Conservation (phyloP, 2,329 filamentous ascomycete genomes). For the Colletotrichum nymphaeae region DNA sequence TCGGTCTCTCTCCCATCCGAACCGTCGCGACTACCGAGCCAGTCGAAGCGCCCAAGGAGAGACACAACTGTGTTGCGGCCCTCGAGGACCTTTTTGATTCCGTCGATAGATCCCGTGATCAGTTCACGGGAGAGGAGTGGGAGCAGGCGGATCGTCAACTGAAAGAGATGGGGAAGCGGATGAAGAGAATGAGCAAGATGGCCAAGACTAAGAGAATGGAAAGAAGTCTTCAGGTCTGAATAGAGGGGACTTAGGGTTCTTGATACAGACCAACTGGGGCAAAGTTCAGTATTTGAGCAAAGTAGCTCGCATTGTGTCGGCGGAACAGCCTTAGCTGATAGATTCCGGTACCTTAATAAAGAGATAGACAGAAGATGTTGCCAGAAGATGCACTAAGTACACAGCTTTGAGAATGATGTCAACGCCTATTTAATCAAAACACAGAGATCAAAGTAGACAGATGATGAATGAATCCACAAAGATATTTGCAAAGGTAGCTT, state of each 20-base stretch:
- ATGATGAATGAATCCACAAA: too few relatives aligned
- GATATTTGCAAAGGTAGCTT: neutral
- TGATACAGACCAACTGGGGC: neutral
- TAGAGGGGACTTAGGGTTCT: neutral
- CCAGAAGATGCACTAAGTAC: too few relatives aligned
- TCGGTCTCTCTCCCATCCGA: neutral
- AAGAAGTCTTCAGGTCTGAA: neutral
- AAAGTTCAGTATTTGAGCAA: too few relatives aligned
- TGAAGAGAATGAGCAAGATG: conserved; percentile 1
- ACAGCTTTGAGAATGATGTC: too few relatives aligned
- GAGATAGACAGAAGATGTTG: too few relatives aligned
- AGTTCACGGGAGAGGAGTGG: neutral
- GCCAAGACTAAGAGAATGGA: conserved; percentile 15
- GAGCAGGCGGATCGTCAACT: neutral
- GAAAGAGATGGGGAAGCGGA: neutral
- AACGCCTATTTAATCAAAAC: too few relatives aligned
- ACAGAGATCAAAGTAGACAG: too few relatives aligned
- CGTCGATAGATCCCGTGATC: neutral
- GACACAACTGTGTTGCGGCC: neutral
- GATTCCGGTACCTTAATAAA: too few relatives aligned
- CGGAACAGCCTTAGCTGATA: too few relatives aligned
- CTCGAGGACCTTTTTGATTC: neutral
- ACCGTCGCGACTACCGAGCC: neutral
- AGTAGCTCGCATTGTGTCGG: too few relatives aligned
- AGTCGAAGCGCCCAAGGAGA: neutral